These are phyloP conservation scores for Aspergillus pseudotamarii DNA, from an alignment of 2,329 filamentous ascomycete genomes.

Conservation along the genomic window DNA sequence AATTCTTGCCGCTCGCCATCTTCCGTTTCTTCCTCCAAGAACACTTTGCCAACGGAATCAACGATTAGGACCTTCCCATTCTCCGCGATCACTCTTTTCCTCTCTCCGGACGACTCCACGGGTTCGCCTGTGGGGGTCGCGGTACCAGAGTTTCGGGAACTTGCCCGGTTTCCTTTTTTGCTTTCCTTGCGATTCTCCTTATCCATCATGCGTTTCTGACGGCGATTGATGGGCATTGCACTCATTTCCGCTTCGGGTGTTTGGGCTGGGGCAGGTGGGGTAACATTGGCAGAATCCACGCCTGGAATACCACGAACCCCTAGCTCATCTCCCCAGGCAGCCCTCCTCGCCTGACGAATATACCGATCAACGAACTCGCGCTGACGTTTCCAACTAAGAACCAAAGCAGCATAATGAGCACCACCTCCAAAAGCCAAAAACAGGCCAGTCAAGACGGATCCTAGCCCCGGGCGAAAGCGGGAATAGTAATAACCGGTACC, in stretches of 20 bases:
- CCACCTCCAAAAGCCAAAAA: conserved; percentile 82
- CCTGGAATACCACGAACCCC: conserved; percentile 69
- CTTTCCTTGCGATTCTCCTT: conserved; percentile 73
- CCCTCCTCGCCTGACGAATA: conserved; percentile 82
- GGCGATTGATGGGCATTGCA: conserved; percentile 72
- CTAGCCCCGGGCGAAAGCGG: conserved; percentile 86
- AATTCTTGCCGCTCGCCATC: conserved; percentile 83
- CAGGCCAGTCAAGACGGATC: conserved; percentile 77
- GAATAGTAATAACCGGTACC: conserved; percentile 98
- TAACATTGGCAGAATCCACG: conserved; percentile 51
- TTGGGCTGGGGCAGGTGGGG: conserved; percentile 38
- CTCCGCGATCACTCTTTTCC: conserved; percentile 86
- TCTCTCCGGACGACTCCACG: conserved; percentile 70
- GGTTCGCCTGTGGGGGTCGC: conserved; percentile 55
- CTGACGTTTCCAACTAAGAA: conserved; percentile 87
- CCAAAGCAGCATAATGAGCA: conserved; percentile 82
- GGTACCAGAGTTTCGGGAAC: conserved; percentile 45
- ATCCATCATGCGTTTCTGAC: conserved; percentile 86
- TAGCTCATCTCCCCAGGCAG: conserved; percentile 85
- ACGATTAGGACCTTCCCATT: conserved; percentile 96
- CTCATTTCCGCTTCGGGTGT: conserved; percentile 51
- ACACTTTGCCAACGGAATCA: conserved; percentile 89
- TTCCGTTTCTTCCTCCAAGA: conserved; percentile 87
- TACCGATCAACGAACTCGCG: conserved; percentile 89
- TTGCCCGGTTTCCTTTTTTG: conserved; percentile 47